These are phyloP conservation scores for Cyclotella cryptica DNA, from an alignment of 108 stramenopile genomes.

Conservation along the genomic window DNA sequence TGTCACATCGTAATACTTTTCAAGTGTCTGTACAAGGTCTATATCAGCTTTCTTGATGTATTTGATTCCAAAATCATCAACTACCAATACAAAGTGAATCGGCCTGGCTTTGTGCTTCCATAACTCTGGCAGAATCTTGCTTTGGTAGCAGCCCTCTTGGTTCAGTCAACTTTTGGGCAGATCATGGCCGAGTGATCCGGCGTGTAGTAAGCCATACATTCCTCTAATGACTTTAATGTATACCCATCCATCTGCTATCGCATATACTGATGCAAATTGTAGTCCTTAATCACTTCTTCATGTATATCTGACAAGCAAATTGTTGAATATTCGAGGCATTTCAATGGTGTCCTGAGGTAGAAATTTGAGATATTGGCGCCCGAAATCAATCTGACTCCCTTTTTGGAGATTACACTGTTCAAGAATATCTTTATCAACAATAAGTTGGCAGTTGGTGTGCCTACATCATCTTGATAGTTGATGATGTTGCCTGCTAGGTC, in stretches of 20 bases:
- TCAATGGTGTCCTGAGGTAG: constrained; percentile 36
- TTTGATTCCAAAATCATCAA: constrained; percentile 52
- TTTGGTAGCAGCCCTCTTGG: constrained; percentile 5
- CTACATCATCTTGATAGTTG: constrained; percentile 30
- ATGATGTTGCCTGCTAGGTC: constrained; percentile 21
- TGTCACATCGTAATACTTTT: constrained; percentile 50
- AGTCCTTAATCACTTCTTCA: constrained; percentile 43
- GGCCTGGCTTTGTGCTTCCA: constrained; percentile 35
- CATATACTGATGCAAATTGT: constrained; percentile 31
- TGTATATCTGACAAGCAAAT: constrained; percentile 47
- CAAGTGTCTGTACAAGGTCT: constrained; percentile 50
- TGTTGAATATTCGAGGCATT: constrained; percentile 44
- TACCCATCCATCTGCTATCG: constrained; percentile 1
- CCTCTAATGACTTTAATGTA: neutral
- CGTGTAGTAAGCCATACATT: neutral
- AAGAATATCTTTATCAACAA: constrained; percentile 25
- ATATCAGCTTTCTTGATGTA: constrained; percentile 41
- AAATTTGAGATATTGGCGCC: constrained; percentile 6
- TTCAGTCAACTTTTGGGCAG: neutral
- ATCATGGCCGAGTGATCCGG: too few species aligned
- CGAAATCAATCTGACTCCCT: constrained; percentile 39
- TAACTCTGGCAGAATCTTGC: constrained; percentile 3
- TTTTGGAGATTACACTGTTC: constrained; percentile 56
- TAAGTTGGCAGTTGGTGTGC: constrained; percentile 40
- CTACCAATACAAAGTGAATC: constrained; percentile 53